These are phyloP conservation scores for Lycium ferocissimum DNA, from an alignment of 257 asterid species.

Conservation along the genomic window DNA sequence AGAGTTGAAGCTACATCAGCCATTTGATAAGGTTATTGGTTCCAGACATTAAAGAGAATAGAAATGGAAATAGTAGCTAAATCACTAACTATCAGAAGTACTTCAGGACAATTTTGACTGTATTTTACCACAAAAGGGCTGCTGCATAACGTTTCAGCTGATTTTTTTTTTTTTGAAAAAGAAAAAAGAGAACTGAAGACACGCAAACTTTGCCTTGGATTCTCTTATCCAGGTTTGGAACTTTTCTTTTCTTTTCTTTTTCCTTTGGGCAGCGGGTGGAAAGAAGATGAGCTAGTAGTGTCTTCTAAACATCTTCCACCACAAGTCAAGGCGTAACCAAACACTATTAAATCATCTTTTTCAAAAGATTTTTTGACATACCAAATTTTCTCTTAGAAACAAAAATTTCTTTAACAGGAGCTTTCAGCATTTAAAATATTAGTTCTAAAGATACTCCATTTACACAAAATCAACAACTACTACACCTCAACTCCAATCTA, in stretches of 20 bases:
- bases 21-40: slow-evolving; percentile 20
- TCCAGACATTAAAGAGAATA: background rate
- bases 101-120: background rate
- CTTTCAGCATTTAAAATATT: background rate
- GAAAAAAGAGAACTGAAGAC: background rate
- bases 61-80: background rate
- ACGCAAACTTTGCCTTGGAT: background rate
- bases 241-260: background rate
- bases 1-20: background rate
- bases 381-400: background rate
- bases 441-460: background rate
- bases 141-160: slow-evolving; percentile 15
- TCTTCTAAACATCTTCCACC: background rate
- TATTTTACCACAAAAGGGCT: background rate
- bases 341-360: background rate
- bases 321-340: background rate
- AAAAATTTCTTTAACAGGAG: background rate
- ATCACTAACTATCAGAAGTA: background rate
- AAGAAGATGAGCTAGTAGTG: background rate
- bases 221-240: background rate
- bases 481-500: background rate
- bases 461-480: background rate
- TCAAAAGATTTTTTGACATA: background rate
- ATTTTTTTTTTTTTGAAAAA: background rate
- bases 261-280: background rate